Evolutionary conservation across 2,329 filamentous ascomycete genomes (phyloP).

Genomic region (Colletotrichum chrysophilum): DNA sequence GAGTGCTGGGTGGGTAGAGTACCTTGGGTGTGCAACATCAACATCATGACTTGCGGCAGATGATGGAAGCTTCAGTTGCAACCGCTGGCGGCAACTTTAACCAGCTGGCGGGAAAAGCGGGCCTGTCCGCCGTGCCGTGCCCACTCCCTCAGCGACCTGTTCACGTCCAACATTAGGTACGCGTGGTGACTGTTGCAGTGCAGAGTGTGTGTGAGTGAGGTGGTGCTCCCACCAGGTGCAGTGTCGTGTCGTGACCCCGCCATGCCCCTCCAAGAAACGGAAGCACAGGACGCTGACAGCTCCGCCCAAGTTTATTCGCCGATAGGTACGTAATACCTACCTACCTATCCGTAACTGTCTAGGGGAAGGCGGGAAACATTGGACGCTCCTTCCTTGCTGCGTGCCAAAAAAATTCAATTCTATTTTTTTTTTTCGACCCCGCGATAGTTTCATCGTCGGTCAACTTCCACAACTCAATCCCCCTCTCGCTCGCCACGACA

Average conservation of each 20-base stretch:
- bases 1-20: not conserved
- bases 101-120: not conserved
- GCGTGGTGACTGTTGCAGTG: not conserved
- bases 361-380: not conserved
- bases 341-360: not conserved
- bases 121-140: not conserved
- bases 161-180: not conserved
- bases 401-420: not conserved
- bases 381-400: not conserved
- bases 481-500: not conserved
- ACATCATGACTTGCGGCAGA: not conserved
- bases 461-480: not conserved
- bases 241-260: not conserved
- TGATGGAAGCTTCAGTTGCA: not conserved
- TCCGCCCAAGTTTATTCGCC: not conserved
- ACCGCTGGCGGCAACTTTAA: not conserved
- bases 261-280: not conserved
- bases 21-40: not conserved
- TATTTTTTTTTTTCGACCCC: not conserved
- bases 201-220: too few species aligned
- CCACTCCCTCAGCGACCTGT: not conserved
- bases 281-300: not conserved
- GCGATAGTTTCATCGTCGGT: not conserved
- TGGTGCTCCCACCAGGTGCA: not conserved
- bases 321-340: not conserved